Base-by-base conservation (phyloP, 2,329 filamentous ascomycete genomes). In the Aspergillus piperis region DNA sequence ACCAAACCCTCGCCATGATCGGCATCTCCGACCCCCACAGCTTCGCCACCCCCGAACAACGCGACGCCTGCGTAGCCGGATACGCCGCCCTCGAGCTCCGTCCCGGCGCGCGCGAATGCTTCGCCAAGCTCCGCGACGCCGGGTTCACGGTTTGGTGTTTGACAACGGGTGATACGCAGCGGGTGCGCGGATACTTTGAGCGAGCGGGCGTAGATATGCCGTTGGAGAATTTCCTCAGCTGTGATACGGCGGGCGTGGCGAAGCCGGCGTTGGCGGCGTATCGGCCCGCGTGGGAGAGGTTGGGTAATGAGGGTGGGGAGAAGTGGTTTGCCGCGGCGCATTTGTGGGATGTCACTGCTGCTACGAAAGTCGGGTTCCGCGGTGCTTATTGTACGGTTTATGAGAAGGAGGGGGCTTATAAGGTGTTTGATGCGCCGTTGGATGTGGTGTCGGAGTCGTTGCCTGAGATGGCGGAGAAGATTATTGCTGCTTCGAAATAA, bases 281-380 rank as follows among this genome's bases (percentile, higher is more conserved):
- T 64, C 66, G 70, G 61, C 73, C 77, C 1, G 68, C 82, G 5
- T 69, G 81, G 36, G 75, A 76, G n/a, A 71, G 68, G 52, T 78
- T 85, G 58, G 76, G 65, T 0, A 64, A 66, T 0, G 71, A 7
- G 8, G 53, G 73, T 0, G 73, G 80, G 47, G 62, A 71, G 61
- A 78, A 77, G 49, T 86, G 83, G 83, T 86, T 86, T 68, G 84
- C 82, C 0, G 84, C 84, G 1, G 84, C 83, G 21, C 84, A 86
- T 71, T 82, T 83, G 77, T 86, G 84, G 84, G 84, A 87, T 73
- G 83, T 84, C 1, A 77, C 78, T 17, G 82, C 83, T 3, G 84
- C 84, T 8, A 77, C 75, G 51, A 77, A 75, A 58, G 77, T 77
- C n/a, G 82, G 82, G 63, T 80, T 86, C 68, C 80, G 78, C 55